phyloP scores from a whole-genome alignment of 192 early-diverging fungal species.

The Phlyctochytrium bullatum region DNA sequence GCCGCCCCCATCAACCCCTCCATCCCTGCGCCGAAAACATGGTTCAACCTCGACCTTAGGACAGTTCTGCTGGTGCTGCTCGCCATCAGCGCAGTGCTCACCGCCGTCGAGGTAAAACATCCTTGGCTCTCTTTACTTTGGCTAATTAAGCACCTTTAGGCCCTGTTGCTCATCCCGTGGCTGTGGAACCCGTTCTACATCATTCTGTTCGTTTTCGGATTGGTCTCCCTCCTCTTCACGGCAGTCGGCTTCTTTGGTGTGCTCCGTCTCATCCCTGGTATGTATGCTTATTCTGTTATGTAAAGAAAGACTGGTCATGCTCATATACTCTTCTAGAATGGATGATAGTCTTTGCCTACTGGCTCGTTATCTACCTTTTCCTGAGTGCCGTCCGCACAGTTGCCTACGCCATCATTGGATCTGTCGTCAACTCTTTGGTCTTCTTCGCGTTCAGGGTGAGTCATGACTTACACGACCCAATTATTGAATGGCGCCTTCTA shows the following conservation, averaged over 20 bases:
- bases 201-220: slow-evolving; percentile 3
- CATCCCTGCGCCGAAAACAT: slow-evolving; percentile 9
- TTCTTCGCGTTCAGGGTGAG: neutral
- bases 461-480: neutral
- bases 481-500: neutral
- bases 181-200: slow-evolving; percentile 12
- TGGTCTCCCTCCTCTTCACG: neutral
- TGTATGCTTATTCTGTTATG: neutral
- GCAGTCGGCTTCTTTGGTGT: slow-evolving; percentile 18
- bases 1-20: neutral
- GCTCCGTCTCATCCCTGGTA: slow-evolving; percentile 11
- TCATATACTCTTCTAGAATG: neutral
- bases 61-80: slow-evolving; percentile 5
- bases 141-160: neutral
- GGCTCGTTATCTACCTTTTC: slow-evolving; percentile 1
- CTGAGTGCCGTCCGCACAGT: slow-evolving; percentile 7
- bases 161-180: slow-evolving; percentile 2
- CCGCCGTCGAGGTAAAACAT: neutral
- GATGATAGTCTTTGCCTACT: slow-evolving; percentile 13
- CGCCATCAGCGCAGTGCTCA: slow-evolving; percentile 7
- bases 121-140: neutral
- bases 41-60: slow-evolving; percentile 1
- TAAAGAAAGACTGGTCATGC: neutral
- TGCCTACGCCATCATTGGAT: slow-evolving; percentile 1
- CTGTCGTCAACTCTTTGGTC: neutral